Base-by-base conservation (phyloP, 768 basidiomycete species). In the Leucocoprinus sp. region DNA sequence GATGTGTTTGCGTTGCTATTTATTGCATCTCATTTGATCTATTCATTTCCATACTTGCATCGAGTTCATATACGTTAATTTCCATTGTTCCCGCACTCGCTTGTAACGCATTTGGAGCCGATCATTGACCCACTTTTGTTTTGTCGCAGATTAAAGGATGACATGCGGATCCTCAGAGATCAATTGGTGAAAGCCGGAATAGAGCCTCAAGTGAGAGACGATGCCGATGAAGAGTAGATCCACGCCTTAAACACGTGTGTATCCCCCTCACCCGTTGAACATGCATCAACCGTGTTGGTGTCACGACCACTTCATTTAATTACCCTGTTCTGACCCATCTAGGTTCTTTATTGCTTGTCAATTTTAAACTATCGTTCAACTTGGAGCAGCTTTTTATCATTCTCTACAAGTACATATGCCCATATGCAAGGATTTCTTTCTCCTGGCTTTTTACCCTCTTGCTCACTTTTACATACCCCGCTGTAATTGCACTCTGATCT, bases 121-220 rank as follows among this genome's bases (percentile, higher is more conserved):
- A 66, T 69, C 55, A 68, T 63, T 51, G 41, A 40, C 47, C 40
- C 27, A 17, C 49, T 47, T 47, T 57, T 53, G 46, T 57, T 51
- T 33, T 52, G 51, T 55, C 56, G 61, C 65, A 87, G 84, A 69
- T 67, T 86, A 61, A 79, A 80, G 52, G 81, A 76, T 60, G 84
- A 87, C 52, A 52, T 84, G 50, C 78, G 75, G 40, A 56, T 60
- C 34, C 64, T 76, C 40, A 66, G 52, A 23, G 67, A 74, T 40
- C 67, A 71, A 56, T 52, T 70, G 51, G 68, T 69, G 11, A 50
- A 52, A 45, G 36, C 36, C 27, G 42, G 42, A 15, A 35, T 42
- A 24, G 39, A 45, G n/a, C 44, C 44, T 45, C 36, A 42, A 39
- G 28, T 50, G 21, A 46, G 26, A 18, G 23, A 31, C 31, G 39